Conservation (phyloP, 2,329 filamentous ascomycete species). For the Penicillium griseofulvum region DNA sequence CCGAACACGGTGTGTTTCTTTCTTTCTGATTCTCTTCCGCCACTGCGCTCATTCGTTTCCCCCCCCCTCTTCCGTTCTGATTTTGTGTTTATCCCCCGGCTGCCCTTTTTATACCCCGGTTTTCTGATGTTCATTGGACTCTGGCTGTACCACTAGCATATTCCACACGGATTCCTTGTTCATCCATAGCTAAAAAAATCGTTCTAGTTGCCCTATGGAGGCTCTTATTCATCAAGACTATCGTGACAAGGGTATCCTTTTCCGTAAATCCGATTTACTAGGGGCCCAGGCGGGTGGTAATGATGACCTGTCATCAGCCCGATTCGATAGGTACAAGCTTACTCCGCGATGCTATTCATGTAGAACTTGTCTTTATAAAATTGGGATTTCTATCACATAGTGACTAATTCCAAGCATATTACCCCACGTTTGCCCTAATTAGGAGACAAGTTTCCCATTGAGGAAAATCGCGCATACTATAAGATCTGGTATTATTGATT, state of each 20-base stretch:
- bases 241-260: not conserved
- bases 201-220: conserved; percentile 10
- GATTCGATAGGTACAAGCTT: conserved; percentile 1
- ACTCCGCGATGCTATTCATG: not conserved
- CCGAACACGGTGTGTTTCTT: conserved; percentile 16
- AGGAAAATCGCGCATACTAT: conserved; percentile 9
- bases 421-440: conserved; percentile 2
- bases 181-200: conserved; percentile 17
- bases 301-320: conserved; percentile 3
- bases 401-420: conserved; percentile 6
- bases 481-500: not conserved
- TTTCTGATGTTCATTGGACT: conserved; percentile 30
- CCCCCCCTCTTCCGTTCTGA: conserved; percentile 2
- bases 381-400: not conserved
- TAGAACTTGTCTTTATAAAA: not conserved
- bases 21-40: conserved; percentile 13
- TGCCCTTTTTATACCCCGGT: conserved; percentile 27
- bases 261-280: not conserved
- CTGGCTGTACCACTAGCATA: conserved; percentile 29
- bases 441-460: not conserved
- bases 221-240: not conserved
- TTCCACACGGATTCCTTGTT: conserved; percentile 15
- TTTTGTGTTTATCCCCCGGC: not conserved
- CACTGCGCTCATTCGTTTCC: conserved; percentile 1
- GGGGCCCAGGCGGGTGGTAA: not conserved